These are phyloP conservation scores for Linanthus parryae DNA, from an alignment of 148 eudicot genomes.

Conservation along the genomic window DNA sequence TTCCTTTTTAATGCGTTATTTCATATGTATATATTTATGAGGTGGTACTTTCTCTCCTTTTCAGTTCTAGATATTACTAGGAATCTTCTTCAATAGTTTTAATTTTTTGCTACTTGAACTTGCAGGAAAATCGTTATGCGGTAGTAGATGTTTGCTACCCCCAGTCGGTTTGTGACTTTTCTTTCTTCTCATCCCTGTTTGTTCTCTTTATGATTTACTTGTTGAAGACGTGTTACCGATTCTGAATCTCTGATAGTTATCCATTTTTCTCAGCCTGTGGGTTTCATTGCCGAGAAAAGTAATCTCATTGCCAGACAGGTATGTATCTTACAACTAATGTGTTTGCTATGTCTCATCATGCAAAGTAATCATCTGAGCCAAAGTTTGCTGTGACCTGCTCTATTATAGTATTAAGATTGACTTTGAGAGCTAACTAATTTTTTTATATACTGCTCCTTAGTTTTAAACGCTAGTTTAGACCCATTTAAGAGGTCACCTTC, in stretches of 20 bases:
- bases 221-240: constrained; percentile 3
- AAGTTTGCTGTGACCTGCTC: too few species aligned
- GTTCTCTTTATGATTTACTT: neutral
- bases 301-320: constrained; percentile 87
- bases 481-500: too few species aligned
- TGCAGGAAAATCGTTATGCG: constrained; percentile 89
- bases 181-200: constrained; percentile 3
- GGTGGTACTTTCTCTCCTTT: neutral
- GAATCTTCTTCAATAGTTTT: neutral
- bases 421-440: too few species aligned
- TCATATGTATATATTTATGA: too few species aligned
- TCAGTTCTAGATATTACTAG: too few species aligned
- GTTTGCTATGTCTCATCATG: too few species aligned
- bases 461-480: too few species aligned
- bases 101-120: constrained; percentile 9
- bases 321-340: constrained; percentile 4
- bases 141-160: constrained; percentile 86
- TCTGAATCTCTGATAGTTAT: constrained; percentile 5
- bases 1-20: neutral
- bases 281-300: constrained; percentile 87
- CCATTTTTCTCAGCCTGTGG: constrained; percentile 69
- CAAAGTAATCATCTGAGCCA: too few species aligned
- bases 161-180: constrained; percentile 47
- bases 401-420: too few species aligned
- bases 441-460: too few species aligned